Conservation (phyloP, 2,329 filamentous ascomycete genomes). For the Phaeosphaeria sp. region DNA sequence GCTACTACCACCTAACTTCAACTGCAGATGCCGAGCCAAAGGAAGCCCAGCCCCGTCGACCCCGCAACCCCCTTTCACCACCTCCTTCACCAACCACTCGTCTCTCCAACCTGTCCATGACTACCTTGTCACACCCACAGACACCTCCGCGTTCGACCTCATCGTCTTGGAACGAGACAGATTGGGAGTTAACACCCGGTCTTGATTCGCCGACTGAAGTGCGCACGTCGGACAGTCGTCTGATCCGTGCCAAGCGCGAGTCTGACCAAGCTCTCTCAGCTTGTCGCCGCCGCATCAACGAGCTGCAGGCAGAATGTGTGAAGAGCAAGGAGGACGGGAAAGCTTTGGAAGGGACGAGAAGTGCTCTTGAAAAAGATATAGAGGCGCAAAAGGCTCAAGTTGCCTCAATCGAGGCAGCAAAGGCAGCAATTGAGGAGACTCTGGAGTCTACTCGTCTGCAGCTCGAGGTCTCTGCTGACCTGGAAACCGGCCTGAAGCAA, state of each 20-base stretch:
- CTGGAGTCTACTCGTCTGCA: constrained; percentile 30
- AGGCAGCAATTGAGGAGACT: constrained; percentile 24
- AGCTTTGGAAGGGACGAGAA: constrained; percentile 23
- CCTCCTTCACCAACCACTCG: constrained; percentile 42
- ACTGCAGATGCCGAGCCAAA: constrained; percentile 32
- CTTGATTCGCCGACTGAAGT: constrained; percentile 28
- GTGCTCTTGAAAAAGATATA: constrained; percentile 35
- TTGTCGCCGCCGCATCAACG: constrained; percentile 43
- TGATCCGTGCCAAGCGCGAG: constrained; percentile 46
- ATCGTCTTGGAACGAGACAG: constrained; percentile 30
- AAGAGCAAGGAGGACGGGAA: constrained; percentile 31
- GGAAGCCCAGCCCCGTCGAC: constrained; percentile 24
- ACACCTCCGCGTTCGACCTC: constrained; percentile 32
- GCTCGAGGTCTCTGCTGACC: constrained; percentile 21
- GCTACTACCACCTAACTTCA: not conserved
- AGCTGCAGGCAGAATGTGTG: constrained; percentile 39
- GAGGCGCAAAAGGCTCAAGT: constrained; percentile 38
- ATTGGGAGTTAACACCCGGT: constrained; percentile 28
- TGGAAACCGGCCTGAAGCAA: constrained; percentile 27
- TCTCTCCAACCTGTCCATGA: constrained; percentile 19
- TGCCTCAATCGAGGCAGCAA: constrained; percentile 34
- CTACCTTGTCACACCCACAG: constrained; percentile 19
- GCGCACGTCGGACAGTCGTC: constrained; percentile 40
- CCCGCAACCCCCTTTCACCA: constrained; percentile 38
- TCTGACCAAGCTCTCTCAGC: constrained; percentile 45